phyloP scores from a whole-genome alignment of 345 rosid species.

The Lumnitzera racemosa region DNA sequence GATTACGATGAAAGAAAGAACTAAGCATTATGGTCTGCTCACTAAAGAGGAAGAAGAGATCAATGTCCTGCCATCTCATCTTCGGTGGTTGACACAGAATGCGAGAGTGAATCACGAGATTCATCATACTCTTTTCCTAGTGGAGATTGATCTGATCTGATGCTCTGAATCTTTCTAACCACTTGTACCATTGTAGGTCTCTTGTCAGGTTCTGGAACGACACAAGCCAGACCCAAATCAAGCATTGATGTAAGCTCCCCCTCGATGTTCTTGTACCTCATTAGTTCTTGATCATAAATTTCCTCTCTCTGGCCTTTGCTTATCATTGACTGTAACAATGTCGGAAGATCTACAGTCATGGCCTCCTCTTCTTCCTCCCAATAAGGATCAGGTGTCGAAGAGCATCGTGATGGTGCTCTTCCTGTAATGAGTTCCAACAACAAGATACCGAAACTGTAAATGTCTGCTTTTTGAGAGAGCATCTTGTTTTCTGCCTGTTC shows the following conservation, averaged over 20 bases:
- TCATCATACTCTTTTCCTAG: conserved; percentile 91
- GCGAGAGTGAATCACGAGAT: conserved; percentile 78
- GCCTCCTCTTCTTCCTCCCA: conserved; percentile 49
- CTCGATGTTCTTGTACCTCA: conserved; percentile 95
- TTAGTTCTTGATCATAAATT: conserved; percentile 85
- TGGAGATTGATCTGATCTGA: conserved; percentile 92
- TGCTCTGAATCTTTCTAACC: conserved; percentile 77
- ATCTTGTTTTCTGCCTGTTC: conserved; percentile 76
- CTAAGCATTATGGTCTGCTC: no score
- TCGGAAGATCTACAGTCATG: conserved; percentile 53
- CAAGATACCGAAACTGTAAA: conserved; percentile 80
- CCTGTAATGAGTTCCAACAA: conserved; percentile 83
- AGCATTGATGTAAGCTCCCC: conserved; percentile 89
- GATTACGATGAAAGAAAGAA: no score
- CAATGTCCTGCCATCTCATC: conserved; percentile 45
- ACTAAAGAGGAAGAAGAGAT: background rate
- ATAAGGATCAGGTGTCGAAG: conserved; percentile 58
- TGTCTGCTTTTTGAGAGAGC: conserved; percentile 82
- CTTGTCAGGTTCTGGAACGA: conserved; percentile 64
- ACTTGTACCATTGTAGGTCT: conserved; percentile 81
- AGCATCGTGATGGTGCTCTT: conserved; percentile 62
- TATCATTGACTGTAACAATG: conserved; percentile 87
- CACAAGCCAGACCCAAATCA: conserved; percentile 80
- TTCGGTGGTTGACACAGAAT: conserved; percentile 83
- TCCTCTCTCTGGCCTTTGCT: conserved; percentile 97